Percentiles rank a stretch among this genome's conserved stretches.
These are phyloP conservation scores for Saururus chinensis DNA, from an alignment of 164 flowering plant genomes.

Conservation along the genomic window DNA sequence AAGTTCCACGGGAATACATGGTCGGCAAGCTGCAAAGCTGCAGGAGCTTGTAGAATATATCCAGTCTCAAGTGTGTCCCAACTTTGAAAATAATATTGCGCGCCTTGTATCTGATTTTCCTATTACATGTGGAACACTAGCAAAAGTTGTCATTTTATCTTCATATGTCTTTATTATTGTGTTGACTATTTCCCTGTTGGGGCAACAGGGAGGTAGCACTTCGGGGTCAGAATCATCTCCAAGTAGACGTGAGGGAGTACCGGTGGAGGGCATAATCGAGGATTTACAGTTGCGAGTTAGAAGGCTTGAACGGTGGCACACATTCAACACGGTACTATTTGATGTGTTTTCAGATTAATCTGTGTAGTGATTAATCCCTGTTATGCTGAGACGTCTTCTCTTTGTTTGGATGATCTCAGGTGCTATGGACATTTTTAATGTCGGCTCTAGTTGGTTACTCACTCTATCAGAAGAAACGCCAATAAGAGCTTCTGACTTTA, in stretches of 20 bases:
- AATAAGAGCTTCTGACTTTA: slow-evolving; percentile 12
- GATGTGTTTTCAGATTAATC: neutral
- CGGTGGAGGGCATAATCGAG: slow-evolving; percentile 60
- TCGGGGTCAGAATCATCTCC: slow-evolving; percentile 73
- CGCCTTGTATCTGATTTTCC: neutral
- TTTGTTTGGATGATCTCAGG: slow-evolving; percentile 28
- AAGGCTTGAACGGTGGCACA: slow-evolving; percentile 87
- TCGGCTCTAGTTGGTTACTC: slow-evolving; percentile 96
- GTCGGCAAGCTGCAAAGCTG: slow-evolving; percentile 77
- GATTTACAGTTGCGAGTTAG: slow-evolving; percentile 79
- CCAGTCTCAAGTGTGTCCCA: slow-evolving; percentile 68
- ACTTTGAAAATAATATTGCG: too few species aligned
- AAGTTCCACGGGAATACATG: slow-evolving; percentile 56
- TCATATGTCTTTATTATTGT: neutral
- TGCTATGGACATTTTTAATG: slow-evolving; percentile 93
- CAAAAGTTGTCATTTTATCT: neutral
- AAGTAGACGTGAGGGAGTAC: slow-evolving; percentile 42
- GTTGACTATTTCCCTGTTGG: slow-evolving; percentile 3
- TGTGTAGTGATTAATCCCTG: neutral
- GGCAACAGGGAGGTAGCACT: slow-evolving; percentile 52
- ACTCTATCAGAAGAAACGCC: slow-evolving; percentile 76
- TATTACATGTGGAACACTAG: neutral
- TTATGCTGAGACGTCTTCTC: neutral
- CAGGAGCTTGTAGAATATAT: slow-evolving; percentile 87
- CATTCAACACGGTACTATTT: slow-evolving; percentile 62